phyloP scores from a whole-genome alignment of 345 rosid species.

The Erodium maritimum region DNA sequence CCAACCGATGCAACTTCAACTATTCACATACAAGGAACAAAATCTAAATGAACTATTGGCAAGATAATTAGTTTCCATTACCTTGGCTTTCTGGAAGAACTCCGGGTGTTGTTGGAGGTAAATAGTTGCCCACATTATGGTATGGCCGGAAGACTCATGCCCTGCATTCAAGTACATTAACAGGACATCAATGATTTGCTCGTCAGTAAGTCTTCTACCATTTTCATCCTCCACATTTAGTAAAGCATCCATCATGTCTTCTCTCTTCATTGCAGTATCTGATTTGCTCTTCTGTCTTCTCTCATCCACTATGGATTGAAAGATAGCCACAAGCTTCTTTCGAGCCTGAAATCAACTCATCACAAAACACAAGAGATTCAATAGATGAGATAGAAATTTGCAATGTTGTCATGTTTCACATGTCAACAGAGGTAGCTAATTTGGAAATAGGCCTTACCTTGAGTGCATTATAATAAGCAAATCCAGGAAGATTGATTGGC shows the following conservation, averaged over 20 bases:
- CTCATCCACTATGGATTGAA: constrained; percentile 48
- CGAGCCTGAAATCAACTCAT: constrained; percentile 36
- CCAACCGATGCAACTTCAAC: no score
- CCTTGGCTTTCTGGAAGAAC: constrained; percentile 55
- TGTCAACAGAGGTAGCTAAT: no score
- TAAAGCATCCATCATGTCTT: constrained; percentile 75
- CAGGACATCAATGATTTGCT: constrained; percentile 69
- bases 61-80: constrained; percentile 1
- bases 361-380: no score
- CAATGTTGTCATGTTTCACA: no score
- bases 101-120: constrained; percentile 63
- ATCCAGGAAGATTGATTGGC: constrained; percentile 83
- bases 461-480: constrained; percentile 66
- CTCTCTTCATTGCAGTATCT: constrained; percentile 12
- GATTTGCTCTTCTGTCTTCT: constrained; percentile 33
- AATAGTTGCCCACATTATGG: constrained; percentile 72
- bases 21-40: no score
- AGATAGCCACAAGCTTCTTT: constrained; percentile 45
- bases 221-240: constrained; percentile 57
- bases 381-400: no score
- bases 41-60: no score
- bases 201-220: constrained; percentile 45
- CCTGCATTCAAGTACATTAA: constrained; percentile 86
- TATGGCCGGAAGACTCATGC: constrained; percentile 85
- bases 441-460: constrained; percentile 11